Conservation (phyloP, 2,329 filamentous ascomycete genomes). For the Chalara sp. region DNA sequence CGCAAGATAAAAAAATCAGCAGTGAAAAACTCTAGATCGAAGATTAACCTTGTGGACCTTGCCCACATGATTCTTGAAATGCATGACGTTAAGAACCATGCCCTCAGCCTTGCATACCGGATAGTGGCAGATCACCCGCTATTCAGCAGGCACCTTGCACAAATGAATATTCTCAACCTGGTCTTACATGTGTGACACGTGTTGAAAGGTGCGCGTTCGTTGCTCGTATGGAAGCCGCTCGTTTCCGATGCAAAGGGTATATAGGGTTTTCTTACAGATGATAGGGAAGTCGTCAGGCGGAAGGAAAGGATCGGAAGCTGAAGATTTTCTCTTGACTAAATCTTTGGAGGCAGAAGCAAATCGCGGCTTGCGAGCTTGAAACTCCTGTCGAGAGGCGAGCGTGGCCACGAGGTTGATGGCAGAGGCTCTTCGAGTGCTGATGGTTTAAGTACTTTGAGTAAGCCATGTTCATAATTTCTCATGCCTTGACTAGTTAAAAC, state of each 20-base stretch:
- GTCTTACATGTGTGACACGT: conserved; percentile 7
- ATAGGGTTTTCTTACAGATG: no score
- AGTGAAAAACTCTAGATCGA: no score
- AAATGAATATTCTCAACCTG: conserved; percentile 12
- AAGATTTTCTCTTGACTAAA: conserved; percentile 9
- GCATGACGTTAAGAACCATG: conserved; percentile 7
- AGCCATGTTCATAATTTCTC: no score
- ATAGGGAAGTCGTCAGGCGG: conserved; percentile 8
- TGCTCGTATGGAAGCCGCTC: conserved; percentile 6
- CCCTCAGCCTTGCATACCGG: conserved; percentile 4
- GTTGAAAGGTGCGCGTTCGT: conserved; percentile 9
- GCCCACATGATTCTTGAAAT: conserved; percentile 15
- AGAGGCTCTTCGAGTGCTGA: conserved; percentile 5
- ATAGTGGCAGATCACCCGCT: conserved; percentile 4
- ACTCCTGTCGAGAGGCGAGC: conserved; percentile 14
- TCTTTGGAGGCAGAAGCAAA: conserved; percentile 3
- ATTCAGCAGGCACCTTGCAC: background rate
- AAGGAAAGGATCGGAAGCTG: conserved; percentile 4
- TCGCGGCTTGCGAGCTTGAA: conserved; percentile 8
- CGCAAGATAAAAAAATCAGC: no score
- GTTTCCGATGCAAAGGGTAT: conserved; percentile 10
- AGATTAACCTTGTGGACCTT: conserved; percentile 10
- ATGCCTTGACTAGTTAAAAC: no score
- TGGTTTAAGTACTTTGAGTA: background rate
- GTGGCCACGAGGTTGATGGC: conserved; percentile 15